phyloP scores from a whole-genome alignment of 345 rosid genomes.

The Euphorbia peplus region DNA sequence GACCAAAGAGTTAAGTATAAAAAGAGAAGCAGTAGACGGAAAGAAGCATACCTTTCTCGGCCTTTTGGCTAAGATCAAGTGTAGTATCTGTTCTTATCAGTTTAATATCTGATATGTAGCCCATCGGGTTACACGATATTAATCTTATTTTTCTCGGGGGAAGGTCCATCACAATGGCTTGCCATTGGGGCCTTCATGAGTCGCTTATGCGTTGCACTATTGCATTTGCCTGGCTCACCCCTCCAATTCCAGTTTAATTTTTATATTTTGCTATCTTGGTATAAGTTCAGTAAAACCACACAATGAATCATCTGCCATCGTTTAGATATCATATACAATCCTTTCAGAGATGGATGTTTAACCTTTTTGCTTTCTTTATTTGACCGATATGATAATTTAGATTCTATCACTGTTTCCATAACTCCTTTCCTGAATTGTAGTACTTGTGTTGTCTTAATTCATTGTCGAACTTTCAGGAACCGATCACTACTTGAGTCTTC shows the following conservation, averaged over 20 bases:
- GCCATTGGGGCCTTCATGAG: too few relatives aligned
- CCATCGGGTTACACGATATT: too few relatives aligned
- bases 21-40: too few relatives aligned
- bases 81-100: constrained; percentile 63
- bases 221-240: too few relatives aligned
- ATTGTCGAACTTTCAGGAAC: constrained; percentile 21
- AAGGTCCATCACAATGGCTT: too few relatives aligned
- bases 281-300: too few relatives aligned
- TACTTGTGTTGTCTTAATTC: constrained; percentile 12
- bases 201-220: too few relatives aligned
- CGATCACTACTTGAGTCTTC: constrained; percentile 22
- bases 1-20: too few relatives aligned
- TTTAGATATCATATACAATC: too few relatives aligned
- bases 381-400: background rate
- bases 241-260: background rate
- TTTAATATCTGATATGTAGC: constrained; percentile 50
- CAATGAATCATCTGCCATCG: too few relatives aligned
- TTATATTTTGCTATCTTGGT: too few relatives aligned
- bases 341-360: constrained; percentile 16
- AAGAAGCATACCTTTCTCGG: constrained; percentile 50
- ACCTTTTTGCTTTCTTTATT: constrained; percentile 14
- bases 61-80: constrained; percentile 70
- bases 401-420: constrained; percentile 3
- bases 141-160: too few relatives aligned
- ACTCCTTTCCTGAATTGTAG: constrained; percentile 1